Conservation (phyloP, 495 filamentous ascomycete genomes). For the Articulospora tetracladia region DNA sequence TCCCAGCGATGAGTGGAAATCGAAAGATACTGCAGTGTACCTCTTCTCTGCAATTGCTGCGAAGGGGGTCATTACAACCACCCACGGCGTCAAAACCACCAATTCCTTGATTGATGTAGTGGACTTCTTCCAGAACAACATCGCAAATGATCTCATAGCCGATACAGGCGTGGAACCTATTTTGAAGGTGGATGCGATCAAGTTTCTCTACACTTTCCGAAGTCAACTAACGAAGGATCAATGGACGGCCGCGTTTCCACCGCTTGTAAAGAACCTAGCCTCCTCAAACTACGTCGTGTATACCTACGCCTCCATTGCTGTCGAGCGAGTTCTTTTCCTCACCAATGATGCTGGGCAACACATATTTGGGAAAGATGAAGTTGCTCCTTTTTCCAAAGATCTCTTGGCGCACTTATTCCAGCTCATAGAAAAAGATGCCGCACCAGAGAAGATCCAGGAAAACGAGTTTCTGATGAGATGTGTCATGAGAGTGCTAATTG, state of each 20-base stretch:
- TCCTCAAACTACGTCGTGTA: conserved; percentile 92
- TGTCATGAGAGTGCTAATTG: conserved; percentile 93
- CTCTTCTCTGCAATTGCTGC: conserved; percentile 92
- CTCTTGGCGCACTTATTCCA: conserved; percentile 89
- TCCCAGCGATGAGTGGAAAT: conserved; percentile 78
- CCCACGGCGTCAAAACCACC: conserved; percentile 83
- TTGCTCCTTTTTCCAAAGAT: conserved; percentile 77
- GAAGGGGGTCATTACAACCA: conserved; percentile 78
- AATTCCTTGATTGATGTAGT: conserved; percentile 81
- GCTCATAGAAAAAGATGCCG: conserved; percentile 74
- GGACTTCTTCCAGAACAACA: conserved; percentile 86
- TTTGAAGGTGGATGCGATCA: conserved; percentile 95
- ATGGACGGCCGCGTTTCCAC: conserved; percentile 82
- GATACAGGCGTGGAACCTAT: conserved; percentile 69
- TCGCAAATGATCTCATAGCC: conserved; percentile 75
- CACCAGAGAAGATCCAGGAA: conserved; percentile 91
- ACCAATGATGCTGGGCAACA: conserved; percentile 67
- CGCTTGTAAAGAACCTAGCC: conserved; percentile 83
- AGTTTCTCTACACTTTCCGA: conserved; percentile 93
- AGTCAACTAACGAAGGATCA: conserved; percentile 81
- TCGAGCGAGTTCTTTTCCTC: conserved; percentile 84
- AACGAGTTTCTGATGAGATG: conserved; percentile 99
- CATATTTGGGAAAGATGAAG: conserved; percentile 66
- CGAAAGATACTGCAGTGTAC: conserved; percentile 95
- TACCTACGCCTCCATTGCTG: conserved; percentile 91